Evolutionary conservation across 164 flowering plant genomes (phyloP).

Genomic region (Pachysandra terminalis): DNA sequence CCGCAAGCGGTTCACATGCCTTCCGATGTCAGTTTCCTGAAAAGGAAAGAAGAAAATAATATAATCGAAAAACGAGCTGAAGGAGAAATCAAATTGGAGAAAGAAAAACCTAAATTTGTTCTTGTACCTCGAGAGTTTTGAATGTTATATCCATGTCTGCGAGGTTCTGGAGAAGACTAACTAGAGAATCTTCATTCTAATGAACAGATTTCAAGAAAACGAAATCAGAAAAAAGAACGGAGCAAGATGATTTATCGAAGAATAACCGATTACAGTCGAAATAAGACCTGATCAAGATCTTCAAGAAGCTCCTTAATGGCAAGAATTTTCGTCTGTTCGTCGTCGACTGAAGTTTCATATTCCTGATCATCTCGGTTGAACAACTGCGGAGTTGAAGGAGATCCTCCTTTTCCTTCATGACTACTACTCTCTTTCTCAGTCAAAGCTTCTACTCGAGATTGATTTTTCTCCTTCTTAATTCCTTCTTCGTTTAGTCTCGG

Average conservation of each 20-base stretch:
- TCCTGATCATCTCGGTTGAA: slow-evolving; percentile 16
- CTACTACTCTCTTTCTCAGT: slow-evolving; percentile 11
- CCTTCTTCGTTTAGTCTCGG: slow-evolving; percentile 9
- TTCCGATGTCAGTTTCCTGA: slow-evolving; percentile 90
- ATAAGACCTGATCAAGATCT: slow-evolving; percentile 69
- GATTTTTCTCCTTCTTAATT: slow-evolving; percentile 2
- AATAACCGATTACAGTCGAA: neutral
- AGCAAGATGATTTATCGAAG: slow-evolving; percentile 1
- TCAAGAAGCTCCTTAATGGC: slow-evolving; percentile 75
- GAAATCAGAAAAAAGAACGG: slow-evolving; percentile 1
- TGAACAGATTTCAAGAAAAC: no score
- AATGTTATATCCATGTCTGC: slow-evolving; percentile 94
- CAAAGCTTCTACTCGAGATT: neutral
- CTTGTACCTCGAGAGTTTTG: slow-evolving; percentile 71
- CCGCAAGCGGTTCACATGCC: slow-evolving; percentile 71
- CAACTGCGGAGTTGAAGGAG: slow-evolving; percentile 38
- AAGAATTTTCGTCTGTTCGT: slow-evolving; percentile 60
- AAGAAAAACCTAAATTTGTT: neutral
- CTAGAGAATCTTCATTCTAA: slow-evolving; percentile 67
- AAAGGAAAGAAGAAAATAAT: slow-evolving; percentile 3
- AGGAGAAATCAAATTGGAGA: no score
- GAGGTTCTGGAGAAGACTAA: slow-evolving; percentile 68
- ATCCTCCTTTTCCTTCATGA: slow-evolving; percentile 11
- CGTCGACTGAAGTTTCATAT: slow-evolving; percentile 29
- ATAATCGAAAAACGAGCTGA: neutral